Conservation (phyloP, 1,284 basidiomycete genomes). For the Heimioporus punctisporus region DNA sequence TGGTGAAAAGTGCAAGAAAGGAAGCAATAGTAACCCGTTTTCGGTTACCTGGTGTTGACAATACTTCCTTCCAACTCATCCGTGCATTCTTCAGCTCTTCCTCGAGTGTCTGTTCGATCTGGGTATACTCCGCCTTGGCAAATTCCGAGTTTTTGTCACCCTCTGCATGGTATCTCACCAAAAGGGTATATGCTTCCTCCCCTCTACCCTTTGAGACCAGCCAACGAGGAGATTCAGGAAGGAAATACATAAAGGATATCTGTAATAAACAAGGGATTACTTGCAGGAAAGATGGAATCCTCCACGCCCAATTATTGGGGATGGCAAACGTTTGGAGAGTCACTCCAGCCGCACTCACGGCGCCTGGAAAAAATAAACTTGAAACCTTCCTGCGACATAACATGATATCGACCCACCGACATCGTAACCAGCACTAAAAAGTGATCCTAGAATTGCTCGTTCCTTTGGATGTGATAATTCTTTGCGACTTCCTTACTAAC, state of each 20-base stretch:
- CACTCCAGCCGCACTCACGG: constrained; percentile 25
- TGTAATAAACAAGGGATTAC: constrained; percentile 49
- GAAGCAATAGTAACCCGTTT: neutral
- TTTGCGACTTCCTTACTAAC: neutral
- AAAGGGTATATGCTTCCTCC: constrained; percentile 33
- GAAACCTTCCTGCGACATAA: neutral
- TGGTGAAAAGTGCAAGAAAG: constrained; percentile 45
- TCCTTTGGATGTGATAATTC: constrained; percentile 23
- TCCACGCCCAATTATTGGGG: constrained; percentile 45
- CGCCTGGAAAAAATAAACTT: constrained; percentile 6
- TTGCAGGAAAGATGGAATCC: constrained; percentile 42
- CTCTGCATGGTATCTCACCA: constrained; percentile 22
- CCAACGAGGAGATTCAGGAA: constrained; percentile 66
- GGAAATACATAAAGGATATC: constrained; percentile 46
- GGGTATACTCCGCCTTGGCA: constrained; percentile 16
- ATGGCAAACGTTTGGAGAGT: constrained; percentile 53
- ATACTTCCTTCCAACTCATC: neutral
- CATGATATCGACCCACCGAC: constrained; percentile 4
- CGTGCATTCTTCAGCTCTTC: constrained; percentile 6
- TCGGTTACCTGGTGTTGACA: neutral
- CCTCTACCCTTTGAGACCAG: constrained; percentile 51
- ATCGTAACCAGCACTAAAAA: constrained; percentile 6
- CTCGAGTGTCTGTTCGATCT: constrained; percentile 31
- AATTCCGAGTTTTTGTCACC: constrained; percentile 17
- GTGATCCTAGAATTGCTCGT: constrained; percentile 6